These are phyloP conservation scores for Leccinum subgranulosum DNA, from an alignment of 768 basidiomycete genomes.

Conservation along the genomic window DNA sequence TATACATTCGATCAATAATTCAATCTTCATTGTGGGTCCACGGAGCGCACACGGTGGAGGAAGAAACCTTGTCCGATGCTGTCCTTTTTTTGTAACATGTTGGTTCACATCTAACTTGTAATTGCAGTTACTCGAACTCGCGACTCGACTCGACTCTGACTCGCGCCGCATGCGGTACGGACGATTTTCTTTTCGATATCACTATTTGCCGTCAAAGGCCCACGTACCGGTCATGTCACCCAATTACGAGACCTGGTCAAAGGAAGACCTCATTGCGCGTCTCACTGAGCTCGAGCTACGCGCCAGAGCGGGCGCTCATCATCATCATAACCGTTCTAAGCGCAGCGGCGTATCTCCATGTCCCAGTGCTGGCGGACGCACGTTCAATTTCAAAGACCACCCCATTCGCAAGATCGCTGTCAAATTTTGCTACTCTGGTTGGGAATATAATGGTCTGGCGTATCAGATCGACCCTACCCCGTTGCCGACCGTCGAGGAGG, in stretches of 20 bases:
- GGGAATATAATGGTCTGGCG: constrained; percentile 89
- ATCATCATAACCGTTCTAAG: constrained; percentile 12
- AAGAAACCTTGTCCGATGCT: neutral
- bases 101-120: neutral
- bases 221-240: constrained; percentile 35
- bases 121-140: neutral
- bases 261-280: constrained; percentile 69
- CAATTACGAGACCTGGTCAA: constrained; percentile 54
- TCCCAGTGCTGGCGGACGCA: constrained; percentile 25
- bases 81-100: too few relatives aligned
- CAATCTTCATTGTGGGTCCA: too few relatives aligned
- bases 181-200: constrained; percentile 32
- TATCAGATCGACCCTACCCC: constrained; percentile 69
- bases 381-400: constrained; percentile 65
- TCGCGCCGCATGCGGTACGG: constrained; percentile 28
- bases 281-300: constrained; percentile 52
- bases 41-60: neutral
- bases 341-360: constrained; percentile 12
- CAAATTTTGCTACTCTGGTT: constrained; percentile 89
- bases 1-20: too few relatives aligned
- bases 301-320: constrained; percentile 6
- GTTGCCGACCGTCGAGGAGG: constrained; percentile 88
- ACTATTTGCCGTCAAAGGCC: constrained; percentile 27
- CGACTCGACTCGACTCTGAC: neutral
- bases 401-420: constrained; percentile 89